These are phyloP conservation scores for Spongospora subterranea DNA, from an alignment of 208 protist genomes.

Conservation along the genomic window DNA sequence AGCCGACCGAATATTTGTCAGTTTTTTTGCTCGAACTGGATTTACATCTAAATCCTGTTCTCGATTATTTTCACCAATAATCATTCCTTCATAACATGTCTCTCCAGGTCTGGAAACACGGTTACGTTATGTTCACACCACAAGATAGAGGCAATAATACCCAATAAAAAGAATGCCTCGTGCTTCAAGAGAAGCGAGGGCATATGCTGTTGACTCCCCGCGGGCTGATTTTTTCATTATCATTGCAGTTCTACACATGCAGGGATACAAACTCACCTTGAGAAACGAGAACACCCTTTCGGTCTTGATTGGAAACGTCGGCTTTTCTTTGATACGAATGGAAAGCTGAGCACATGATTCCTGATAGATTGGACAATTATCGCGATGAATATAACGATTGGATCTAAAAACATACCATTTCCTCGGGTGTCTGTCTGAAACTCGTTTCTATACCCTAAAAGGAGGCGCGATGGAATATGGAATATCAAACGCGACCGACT, in stretches of 20 bases:
- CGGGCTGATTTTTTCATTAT: too few relatives aligned
- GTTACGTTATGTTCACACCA: neutral
- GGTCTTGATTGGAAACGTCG: neutral
- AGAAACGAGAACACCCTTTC: conserved; percentile 46
- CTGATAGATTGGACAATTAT: neutral
- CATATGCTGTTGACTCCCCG: conserved; percentile 29
- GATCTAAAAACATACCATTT: conserved; percentile 6
- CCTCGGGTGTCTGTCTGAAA: conserved; percentile 29
- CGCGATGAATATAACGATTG: neutral
- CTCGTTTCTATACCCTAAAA: conserved; percentile 21
- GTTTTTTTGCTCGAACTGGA: conserved; percentile 56
- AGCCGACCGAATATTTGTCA: conserved; percentile 22
- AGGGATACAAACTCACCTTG: neutral
- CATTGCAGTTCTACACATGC: too few relatives aligned
- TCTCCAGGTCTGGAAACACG: neutral
- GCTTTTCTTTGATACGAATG: conserved; percentile 37
- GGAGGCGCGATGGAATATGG: conserved; percentile 51
- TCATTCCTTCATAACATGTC: conserved; percentile 57
- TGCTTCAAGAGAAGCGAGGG: neutral
- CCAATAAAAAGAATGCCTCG: conserved; percentile 20
- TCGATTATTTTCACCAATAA: conserved; percentile 53
- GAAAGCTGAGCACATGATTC: conserved; percentile 44
- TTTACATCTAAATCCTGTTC: conserved; percentile 56
- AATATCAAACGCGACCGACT: neutral
- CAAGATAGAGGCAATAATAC: neutral